A percentile compares a stretch with the other conserved stretches of the same genome.
These are phyloP conservation scores for Neofusicoccum laricinum DNA, from an alignment of 2,329 filamentous ascomycete genomes.

Conservation along the genomic window DNA sequence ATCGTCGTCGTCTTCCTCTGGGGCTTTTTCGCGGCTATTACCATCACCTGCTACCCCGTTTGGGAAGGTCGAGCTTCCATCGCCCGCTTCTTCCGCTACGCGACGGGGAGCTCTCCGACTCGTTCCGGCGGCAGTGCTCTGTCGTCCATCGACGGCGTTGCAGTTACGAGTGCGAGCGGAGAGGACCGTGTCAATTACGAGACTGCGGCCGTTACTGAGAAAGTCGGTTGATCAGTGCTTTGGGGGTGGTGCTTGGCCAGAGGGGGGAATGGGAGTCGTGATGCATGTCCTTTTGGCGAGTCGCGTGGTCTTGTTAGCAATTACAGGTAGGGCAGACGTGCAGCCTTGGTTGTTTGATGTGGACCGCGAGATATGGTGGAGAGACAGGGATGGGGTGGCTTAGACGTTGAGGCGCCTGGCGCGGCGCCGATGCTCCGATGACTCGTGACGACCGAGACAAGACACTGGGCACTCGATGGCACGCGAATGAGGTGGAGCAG, in stretches of 20 bases:
- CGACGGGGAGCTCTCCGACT: neutral
- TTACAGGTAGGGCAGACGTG: too few relatives aligned
- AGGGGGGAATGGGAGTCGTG: too few relatives aligned
- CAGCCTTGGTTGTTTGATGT: too few relatives aligned
- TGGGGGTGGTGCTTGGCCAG: too few relatives aligned
- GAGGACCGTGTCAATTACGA: neutral
- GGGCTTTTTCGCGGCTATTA: slow-evolving; percentile 13
- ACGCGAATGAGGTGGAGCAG: neutral
- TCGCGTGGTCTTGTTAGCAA: too few relatives aligned
- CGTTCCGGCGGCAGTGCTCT: neutral
- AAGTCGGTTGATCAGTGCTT: too few relatives aligned
- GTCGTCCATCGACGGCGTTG: neutral
- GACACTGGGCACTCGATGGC: neutral
- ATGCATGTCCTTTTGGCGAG: too few relatives aligned
- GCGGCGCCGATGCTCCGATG: neutral
- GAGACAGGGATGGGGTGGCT: neutral
- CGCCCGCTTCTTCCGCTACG: slow-evolving; percentile 5
- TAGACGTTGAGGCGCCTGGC: neutral
- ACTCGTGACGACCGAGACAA: neutral
- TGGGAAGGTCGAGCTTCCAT: slow-evolving; percentile 14
- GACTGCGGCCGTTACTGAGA: neutral
- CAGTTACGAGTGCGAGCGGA: neutral
- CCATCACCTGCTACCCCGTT: slow-evolving; percentile 15
- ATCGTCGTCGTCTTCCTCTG: slow-evolving; percentile 17
- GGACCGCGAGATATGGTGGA: too few relatives aligned